These are phyloP conservation scores for Suhomyces kilbournensis DNA, from an alignment of 805 yeast genomes.

Conservation along the genomic window DNA sequence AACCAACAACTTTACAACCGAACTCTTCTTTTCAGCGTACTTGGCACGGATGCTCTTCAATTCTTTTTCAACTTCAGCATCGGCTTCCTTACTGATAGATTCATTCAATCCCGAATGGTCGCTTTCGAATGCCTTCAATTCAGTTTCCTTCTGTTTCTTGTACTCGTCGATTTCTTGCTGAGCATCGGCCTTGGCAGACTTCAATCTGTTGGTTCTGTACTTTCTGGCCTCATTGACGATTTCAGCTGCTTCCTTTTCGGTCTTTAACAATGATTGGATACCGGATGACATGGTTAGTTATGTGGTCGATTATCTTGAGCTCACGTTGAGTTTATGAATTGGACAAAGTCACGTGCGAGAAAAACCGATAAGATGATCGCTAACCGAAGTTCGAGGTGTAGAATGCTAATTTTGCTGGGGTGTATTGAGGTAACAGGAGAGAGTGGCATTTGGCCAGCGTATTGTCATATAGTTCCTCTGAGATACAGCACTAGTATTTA, in stretches of 20 bases:
- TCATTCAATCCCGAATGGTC: slow-evolving; percentile 76
- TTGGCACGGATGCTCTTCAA: slow-evolving; percentile 64
- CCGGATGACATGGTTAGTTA: slow-evolving; percentile 23
- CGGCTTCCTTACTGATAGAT: slow-evolving; percentile 77
- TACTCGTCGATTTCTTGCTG: slow-evolving; percentile 83
- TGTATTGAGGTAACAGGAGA: too few relatives aligned
- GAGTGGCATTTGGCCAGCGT: too few relatives aligned
- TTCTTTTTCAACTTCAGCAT: slow-evolving; percentile 65
- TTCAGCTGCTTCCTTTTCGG: slow-evolving; percentile 97
- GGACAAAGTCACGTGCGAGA: background rate
- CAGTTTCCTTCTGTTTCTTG: slow-evolving; percentile 78
- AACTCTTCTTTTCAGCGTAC: slow-evolving; percentile 58
- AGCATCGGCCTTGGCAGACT: slow-evolving; percentile 94
- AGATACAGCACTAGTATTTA: too few relatives aligned
- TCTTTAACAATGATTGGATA: slow-evolving; percentile 45
- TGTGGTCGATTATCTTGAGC: background rate
- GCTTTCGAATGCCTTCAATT: slow-evolving; percentile 68
- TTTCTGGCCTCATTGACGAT: slow-evolving; percentile 91
- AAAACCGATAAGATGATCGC: background rate
- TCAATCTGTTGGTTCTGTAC: slow-evolving; percentile 81
- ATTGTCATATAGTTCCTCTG: too few relatives aligned
- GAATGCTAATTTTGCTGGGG: too few relatives aligned
- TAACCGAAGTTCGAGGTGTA: background rate
- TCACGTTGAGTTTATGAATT: background rate
- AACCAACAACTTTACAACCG: slow-evolving; percentile 72